Conservation (phyloP, 495 filamentous ascomycete species). For the Baudoinia panamericana region DNA sequence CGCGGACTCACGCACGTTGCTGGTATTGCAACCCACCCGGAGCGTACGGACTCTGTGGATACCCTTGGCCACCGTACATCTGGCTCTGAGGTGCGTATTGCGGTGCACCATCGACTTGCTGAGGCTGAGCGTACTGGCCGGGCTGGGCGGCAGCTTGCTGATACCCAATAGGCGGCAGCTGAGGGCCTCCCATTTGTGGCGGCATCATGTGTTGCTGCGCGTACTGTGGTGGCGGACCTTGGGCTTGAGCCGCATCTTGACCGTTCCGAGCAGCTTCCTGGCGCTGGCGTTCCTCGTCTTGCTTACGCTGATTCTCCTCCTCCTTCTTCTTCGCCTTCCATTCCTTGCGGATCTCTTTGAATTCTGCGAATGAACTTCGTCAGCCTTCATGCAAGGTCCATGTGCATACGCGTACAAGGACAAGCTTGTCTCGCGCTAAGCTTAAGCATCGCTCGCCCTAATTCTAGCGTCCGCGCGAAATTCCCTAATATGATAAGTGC, state of each 20-base stretch:
- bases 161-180: slow-evolving; percentile 81
- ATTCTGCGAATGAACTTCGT: slow-evolving; percentile 48
- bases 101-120: slow-evolving; percentile 40
- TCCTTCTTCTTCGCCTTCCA: slow-evolving; percentile 99
- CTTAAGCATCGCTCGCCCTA: slow-evolving; percentile 3
- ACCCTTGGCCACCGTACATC: slow-evolving; percentile 19
- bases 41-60: slow-evolving; percentile 19
- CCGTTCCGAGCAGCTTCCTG: slow-evolving; percentile 45
- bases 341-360: slow-evolving; percentile 97
- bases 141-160: slow-evolving; percentile 50
- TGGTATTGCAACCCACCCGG: slow-evolving; percentile 17
- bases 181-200: slow-evolving; percentile 42
- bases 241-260: slow-evolving; percentile 34
- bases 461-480: slow-evolving; percentile 10
- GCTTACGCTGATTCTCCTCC: slow-evolving; percentile 81
- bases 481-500: too few relatives aligned
- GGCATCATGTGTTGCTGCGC: slow-evolving; percentile 37
- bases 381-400: slow-evolving; percentile 1
- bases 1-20: slow-evolving; percentile 13
- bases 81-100: slow-evolving; percentile 44
- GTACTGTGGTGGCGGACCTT: slow-evolving; percentile 38
- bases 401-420: background rate
- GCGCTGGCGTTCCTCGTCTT: slow-evolving; percentile 75
- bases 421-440: slow-evolving; percentile 8
- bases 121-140: slow-evolving; percentile 53